phyloP scores from a whole-genome alignment of 176 grass and related monocot genomes.

The Aegilops bicornis region DNA sequence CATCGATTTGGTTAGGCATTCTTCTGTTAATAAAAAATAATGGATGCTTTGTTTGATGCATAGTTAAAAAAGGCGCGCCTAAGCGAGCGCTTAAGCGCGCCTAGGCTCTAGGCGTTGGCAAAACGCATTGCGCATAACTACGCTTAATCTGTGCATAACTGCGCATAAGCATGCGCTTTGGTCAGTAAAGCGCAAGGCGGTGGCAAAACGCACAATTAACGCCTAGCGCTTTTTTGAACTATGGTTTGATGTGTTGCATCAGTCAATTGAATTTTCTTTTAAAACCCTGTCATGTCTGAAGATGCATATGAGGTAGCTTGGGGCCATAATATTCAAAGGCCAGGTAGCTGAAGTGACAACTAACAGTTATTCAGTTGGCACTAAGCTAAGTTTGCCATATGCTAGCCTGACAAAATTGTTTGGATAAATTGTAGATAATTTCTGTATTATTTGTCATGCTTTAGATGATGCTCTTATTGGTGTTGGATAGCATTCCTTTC shows the following conservation, averaged over 20 bases:
- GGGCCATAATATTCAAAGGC: background rate
- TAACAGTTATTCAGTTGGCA: background rate
- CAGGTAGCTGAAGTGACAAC: background rate
- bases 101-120: no score
- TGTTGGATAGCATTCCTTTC: background rate
- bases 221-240: no score
- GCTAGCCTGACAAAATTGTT: background rate
- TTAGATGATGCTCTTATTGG: background rate
- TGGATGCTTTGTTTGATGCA: conserved; percentile 6
- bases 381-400: background rate
- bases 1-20: conserved; percentile 72
- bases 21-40: conserved; percentile 23
- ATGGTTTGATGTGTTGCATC: background rate
- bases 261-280: conserved; percentile 17
- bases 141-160: no score
- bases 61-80: no score
- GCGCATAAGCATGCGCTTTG: no score
- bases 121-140: no score
- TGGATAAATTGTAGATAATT: background rate
- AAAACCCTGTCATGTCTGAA: conserved; percentile 9
- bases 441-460: background rate
- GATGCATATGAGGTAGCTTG: background rate
- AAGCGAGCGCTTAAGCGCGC: no score
- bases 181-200: no score
- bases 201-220: no score